Base-by-base conservation (phyloP, 768 basidiomycete species). In the Hygrophorus russula region DNA sequence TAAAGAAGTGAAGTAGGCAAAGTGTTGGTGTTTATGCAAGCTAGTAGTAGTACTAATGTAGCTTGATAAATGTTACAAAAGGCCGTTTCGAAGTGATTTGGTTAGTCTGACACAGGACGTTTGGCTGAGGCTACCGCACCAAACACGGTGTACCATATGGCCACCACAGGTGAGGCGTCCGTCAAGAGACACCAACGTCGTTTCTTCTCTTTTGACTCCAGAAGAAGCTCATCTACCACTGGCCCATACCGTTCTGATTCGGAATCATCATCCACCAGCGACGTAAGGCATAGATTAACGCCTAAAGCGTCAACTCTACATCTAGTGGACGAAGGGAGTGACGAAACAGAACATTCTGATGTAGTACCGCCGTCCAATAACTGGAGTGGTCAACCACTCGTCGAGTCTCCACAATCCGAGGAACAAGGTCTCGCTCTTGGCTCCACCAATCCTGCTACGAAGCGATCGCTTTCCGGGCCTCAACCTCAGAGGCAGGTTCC, bases 391-490 rank as follows among this genome's bases (percentile, higher is more conserved):
- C 28, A 14, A 11, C 17, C 17, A 13, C 20, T 45, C 17, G 29
- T 31, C 24, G 36, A 45, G 18, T 45, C 44, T 13, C 44, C 44
- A 13, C 19, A 39, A 18, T 35, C 42, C 5, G 34, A 28, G 10
- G 42, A 44, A 30, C 10, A 36, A 46, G 28, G 14, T 42, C 38
- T 36, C 49, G 45, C 39, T 28, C 52, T 40, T 20, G 49, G 45
- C 34, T 40, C 38, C 32, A 36, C 42, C 17, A 42, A 45, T 35
- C 35, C 39, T 31, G 48, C 17, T 24, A 36, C 44, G 37, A 49
- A 49, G 42, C 55, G 51, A 62, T 65, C 76, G 70, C 84, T 45
- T 46, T 58, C 39, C 56, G 69, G 24, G 24, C 24, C 7, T 24
- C 24, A 24, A 7, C 24, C 24, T 24, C 24, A 24, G 24, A 7